Conservation (phyloP, 2,329 filamentous ascomycete genomes). For the Colletotrichum eremochloae region DNA sequence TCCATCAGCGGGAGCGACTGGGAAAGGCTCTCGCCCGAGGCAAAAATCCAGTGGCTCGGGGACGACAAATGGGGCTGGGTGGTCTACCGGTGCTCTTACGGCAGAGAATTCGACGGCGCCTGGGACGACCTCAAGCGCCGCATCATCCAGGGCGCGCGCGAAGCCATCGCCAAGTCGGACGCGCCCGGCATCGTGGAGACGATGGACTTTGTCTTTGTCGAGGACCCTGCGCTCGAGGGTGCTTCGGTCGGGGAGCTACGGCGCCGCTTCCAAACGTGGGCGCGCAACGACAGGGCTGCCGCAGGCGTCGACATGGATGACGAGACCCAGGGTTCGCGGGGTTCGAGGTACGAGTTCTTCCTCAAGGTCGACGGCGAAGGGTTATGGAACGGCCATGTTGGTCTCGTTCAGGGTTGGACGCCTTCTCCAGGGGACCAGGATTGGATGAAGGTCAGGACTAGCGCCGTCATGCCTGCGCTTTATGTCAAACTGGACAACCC, state of each 20-base stretch:
- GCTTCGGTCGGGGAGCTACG: conserved; percentile 38
- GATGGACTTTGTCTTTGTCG: conserved; percentile 42
- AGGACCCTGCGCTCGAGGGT: conserved; percentile 42
- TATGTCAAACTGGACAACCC: too few species aligned
- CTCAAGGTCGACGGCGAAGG: conserved; percentile 34
- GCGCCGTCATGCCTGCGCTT: too few species aligned
- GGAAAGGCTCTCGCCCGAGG: not conserved
- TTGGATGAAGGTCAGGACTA: too few species aligned
- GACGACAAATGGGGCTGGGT: not conserved
- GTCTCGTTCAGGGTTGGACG: not conserved
- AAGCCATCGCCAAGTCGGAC: conserved; percentile 24
- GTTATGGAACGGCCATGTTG: not conserved
- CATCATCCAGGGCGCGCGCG: not conserved
- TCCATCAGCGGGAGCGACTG: too few species aligned
- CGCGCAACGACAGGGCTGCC: not conserved
- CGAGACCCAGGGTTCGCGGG: not conserved
- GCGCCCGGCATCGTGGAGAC: conserved; percentile 34
- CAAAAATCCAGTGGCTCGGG: not conserved
- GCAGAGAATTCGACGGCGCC: not conserved
- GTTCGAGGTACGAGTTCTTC: conserved; percentile 40
- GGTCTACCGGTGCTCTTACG: not conserved
- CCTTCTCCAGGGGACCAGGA: too few species aligned
- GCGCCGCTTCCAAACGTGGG: conserved; percentile 37
- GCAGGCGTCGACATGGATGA: too few species aligned
- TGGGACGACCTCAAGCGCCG: not conserved